Evolutionary conservation across 2,329 filamentous ascomycete genomes (phyloP), one percentile per base, ranked within the genome.

Genomic region (Cordyceps militaris): DNA sequence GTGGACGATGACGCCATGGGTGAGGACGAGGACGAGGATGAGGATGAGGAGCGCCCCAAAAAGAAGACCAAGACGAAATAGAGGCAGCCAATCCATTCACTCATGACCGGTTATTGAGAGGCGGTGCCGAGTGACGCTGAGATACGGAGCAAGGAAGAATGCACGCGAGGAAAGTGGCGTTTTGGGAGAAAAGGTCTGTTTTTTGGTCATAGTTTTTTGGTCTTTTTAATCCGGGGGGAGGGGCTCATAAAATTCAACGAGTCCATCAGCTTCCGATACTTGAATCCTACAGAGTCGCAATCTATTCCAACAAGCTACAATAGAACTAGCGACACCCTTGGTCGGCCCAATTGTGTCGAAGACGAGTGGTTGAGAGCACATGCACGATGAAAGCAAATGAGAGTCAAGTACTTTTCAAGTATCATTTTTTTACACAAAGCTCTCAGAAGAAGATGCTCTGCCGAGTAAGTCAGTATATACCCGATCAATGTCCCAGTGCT

Each of bases 21-120:
- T 3, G 76, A 71, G 9, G 71, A 69, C 2, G 74, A 72, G 3
- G 74, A 74, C 2, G 75, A 76, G 51, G 74, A 76, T 19, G 72
- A 77, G 63, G 75, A 76, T 49, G 74, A 76, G 19, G 72, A 77
- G 64, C 69, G 70, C 38, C 77, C 77, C 7, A 78, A 77, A 68
- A 80, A 79, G 74, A 80, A 80, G 71, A 74, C 71, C 68, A 75
- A 73, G 67, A 71, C 71, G 28, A 68, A 61, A 53, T 71, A 59
- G 62, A 34, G 48, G 53, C 50, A 57, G 38, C 46, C 34, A 4
- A 16, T 36, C 40, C 36, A 21, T 26, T 21, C 4, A 19, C 7
- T 44, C 23, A 11, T n/a, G 34, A 40, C 13, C 21, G 34, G 34
- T 19, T 40, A 16, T 11, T 26, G 34, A 51, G 16, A 4, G 40